Percentiles rank a stretch among this genome's conserved stretches.
Evolutionary conservation across 305 asterid genomes (phyloP).

Genomic region (Fraxinus sp.): DNA sequence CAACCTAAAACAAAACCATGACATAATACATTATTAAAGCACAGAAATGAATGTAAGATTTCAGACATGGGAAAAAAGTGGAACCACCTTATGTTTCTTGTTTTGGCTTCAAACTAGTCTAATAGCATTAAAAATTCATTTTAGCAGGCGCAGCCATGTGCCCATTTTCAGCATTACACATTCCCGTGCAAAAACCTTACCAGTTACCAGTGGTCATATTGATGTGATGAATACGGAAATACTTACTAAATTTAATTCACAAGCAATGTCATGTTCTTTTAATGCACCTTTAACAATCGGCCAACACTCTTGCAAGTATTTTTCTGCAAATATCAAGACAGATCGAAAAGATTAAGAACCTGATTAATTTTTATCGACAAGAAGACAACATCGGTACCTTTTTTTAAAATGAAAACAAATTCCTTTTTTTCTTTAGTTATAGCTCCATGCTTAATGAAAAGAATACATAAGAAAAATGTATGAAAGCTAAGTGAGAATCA

Average conservation of each 20-base stretch:
- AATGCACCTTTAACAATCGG: slow-evolving; percentile 71
- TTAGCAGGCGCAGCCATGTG: not conserved
- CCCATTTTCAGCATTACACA: not conserved
- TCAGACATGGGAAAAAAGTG: not conserved
- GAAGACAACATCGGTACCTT: not conserved
- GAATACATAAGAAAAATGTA: not conserved
- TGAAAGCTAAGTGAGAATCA: not conserved
- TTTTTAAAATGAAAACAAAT: not conserved
- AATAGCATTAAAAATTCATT: not conserved
- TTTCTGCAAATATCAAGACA: slow-evolving; percentile 39
- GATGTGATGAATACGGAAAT: not conserved
- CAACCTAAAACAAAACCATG: slow-evolving; percentile 47
- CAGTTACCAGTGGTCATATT: not conserved
- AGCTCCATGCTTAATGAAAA: not conserved
- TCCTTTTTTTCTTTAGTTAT: not conserved
- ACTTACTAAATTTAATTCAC: slow-evolving; percentile 78
- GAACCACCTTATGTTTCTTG: not conserved
- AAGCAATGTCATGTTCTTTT: slow-evolving; percentile 67
- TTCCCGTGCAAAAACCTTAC: not conserved
- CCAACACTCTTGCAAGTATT: slow-evolving; percentile 76
- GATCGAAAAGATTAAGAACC: not conserved
- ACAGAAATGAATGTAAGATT: not conserved
- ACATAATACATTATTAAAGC: not conserved
- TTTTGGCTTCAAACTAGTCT: not conserved
- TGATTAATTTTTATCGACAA: not conserved